These are phyloP conservation scores for Chrysanthemum seticuspe DNA, from an alignment of 129 eudicot genomes.

Conservation along the genomic window DNA sequence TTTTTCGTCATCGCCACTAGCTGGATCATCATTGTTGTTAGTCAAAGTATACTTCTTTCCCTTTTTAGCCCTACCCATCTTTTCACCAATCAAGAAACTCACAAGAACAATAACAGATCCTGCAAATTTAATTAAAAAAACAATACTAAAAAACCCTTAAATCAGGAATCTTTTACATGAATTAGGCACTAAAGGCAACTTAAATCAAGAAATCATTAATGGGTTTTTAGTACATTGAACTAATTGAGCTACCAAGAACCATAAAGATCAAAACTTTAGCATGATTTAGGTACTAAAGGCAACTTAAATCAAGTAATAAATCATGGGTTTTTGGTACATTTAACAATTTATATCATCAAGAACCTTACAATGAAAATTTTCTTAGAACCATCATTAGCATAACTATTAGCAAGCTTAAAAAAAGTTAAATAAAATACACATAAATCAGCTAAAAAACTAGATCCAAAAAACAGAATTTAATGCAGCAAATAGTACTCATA, in stretches of 20 bases:
- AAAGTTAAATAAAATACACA: constrained; percentile 17
- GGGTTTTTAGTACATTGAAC: constrained; percentile 17
- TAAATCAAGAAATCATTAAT: constrained; percentile 10
- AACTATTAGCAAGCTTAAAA: constrained; percentile 5
- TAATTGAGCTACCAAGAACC: constrained; percentile 6
- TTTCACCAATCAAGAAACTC: constrained; percentile 35
- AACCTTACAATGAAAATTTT: constrained; percentile 25
- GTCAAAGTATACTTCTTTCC: constrained; percentile 56
- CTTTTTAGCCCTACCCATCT: constrained; percentile 81
- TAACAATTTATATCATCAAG: not conserved
- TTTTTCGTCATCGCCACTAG: constrained; percentile 77
- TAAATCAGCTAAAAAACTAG: constrained; percentile 21
- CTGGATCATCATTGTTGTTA: constrained; percentile 59
- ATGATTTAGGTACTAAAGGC: constrained; percentile 10
- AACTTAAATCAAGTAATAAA: constrained; percentile 3
- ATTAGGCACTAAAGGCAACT: constrained; percentile 9
- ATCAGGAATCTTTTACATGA: not conserved
- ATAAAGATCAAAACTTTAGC: not conserved
- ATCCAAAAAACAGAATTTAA: constrained; percentile 29
- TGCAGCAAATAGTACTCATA: constrained; percentile 13
- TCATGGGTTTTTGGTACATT: constrained; percentile 22
- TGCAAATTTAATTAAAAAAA: constrained; percentile 32
- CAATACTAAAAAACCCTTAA: not conserved
- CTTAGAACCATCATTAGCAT: constrained; percentile 7
- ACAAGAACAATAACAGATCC: constrained; percentile 30